Conservation (phyloP, 2,329 filamentous ascomycete genomes). For the Trichophyton schoenleinii region DNA sequence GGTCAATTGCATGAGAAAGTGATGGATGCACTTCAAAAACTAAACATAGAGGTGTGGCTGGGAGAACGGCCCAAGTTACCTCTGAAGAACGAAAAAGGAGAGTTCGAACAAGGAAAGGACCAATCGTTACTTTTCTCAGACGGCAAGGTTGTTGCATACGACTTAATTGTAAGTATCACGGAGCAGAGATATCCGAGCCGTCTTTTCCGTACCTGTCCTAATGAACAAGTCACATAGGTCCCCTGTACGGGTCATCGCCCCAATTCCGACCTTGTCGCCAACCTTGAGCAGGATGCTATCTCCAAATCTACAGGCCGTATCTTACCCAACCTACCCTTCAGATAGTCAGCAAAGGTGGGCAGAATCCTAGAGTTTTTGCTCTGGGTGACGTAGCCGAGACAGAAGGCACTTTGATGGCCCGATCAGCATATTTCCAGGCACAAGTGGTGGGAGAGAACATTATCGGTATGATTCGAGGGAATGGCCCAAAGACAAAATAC, state of each 20-base stretch:
- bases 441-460: conserved; percentile 43
- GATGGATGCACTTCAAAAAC: conserved; percentile 11
- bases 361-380: conserved; percentile 40
- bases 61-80: conserved; percentile 11
- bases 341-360: conserved; percentile 31
- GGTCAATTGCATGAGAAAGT: conserved; percentile 11
- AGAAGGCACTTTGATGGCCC: conserved; percentile 38
- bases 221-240: conserved; percentile 6
- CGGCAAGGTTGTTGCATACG: conserved; percentile 6
- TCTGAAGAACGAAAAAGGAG: not conserved
- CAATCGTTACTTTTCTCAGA: conserved; percentile 7
- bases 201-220: too few species aligned
- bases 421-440: conserved; percentile 42
- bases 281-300: conserved; percentile 3
- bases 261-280: conserved; percentile 5
- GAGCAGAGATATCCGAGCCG: too few species aligned
- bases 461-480: not conserved
- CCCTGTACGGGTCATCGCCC: conserved; percentile 12
- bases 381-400: conserved; percentile 48
- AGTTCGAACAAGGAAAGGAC: not conserved
- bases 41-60: conserved; percentile 14
- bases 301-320: conserved; percentile 21
- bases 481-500: not conserved
- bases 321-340: conserved; percentile 45
- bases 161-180: conserved; percentile 5